phyloP scores from a whole-genome alignment of 352 stramenopile species.

The Phytophthora litchii region DNA sequence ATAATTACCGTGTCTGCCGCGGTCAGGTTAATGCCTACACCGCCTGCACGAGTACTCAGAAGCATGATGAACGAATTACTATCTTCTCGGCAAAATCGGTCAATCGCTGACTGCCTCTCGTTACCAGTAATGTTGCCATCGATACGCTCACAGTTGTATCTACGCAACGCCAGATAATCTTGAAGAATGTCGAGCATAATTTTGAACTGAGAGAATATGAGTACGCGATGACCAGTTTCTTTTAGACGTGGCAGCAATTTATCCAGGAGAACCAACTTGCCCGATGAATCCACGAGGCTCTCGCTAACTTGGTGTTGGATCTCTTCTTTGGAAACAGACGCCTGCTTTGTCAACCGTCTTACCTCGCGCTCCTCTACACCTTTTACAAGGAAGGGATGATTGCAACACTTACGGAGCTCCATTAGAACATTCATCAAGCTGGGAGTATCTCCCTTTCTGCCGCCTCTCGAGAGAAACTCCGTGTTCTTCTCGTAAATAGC shows the following conservation, averaged over 20 bases:
- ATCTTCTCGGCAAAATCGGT: constrained; percentile 83
- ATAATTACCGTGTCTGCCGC: constrained; percentile 92
- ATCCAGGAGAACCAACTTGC: constrained; percentile 99
- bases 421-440: constrained; percentile 94
- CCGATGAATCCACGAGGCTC: constrained; percentile 94
- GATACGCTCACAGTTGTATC: constrained; percentile 97
- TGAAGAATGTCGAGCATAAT: constrained; percentile 99
- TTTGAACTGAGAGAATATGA: constrained; percentile 99
- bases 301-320: constrained; percentile 76
- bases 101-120: constrained; percentile 94
- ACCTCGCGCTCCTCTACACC: constrained; percentile 87
- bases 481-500: constrained; percentile 95
- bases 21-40: constrained; percentile 98
- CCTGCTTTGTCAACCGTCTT: constrained; percentile 61
- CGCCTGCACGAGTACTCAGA: constrained; percentile 97
- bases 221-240: constrained; percentile 94
- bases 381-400: constrained; percentile 94
- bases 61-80: constrained; percentile 96
- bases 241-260: constrained; percentile 98
- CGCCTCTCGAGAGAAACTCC: constrained; percentile 84
- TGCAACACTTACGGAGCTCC: constrained; percentile 95
- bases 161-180: constrained; percentile 94
- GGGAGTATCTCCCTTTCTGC: constrained; percentile 71
- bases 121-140: constrained; percentile 98
- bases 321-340: constrained; percentile 50